A percentile compares a stretch with the other conserved stretches of the same genome.
phyloP scores from a whole-genome alignment of 2,329 filamentous ascomycete species.

The Venturia carpophila region DNA sequence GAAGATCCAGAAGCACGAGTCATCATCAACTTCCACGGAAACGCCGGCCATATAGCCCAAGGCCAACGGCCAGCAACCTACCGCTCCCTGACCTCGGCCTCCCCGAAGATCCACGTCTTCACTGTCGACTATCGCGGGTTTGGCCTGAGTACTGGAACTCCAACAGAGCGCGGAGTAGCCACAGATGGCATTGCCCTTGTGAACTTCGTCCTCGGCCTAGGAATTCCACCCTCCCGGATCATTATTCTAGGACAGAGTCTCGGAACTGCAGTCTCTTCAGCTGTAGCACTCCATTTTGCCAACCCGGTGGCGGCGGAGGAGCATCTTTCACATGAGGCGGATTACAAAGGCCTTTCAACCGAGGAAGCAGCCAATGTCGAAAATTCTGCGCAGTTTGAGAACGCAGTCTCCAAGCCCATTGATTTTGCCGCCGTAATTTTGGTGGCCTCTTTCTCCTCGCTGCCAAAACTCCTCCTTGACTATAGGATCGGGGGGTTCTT shows the following conservation, averaged over 20 bases:
- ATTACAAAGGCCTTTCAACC: not conserved
- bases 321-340: not conserved
- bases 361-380: not conserved
- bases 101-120: slow-evolving; percentile 66
- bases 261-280: slow-evolving; percentile 75
- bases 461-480: slow-evolving; percentile 64
- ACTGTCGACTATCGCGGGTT: slow-evolving; percentile 88
- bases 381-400: not conserved
- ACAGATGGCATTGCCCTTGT: slow-evolving; percentile 67
- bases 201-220: slow-evolving; percentile 60
- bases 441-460: slow-evolving; percentile 68
- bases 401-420: slow-evolving; percentile 24
- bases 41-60: slow-evolving; percentile 80
- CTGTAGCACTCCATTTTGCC: slow-evolving; percentile 63
- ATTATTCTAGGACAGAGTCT: slow-evolving; percentile 80
- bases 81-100: slow-evolving; percentile 65
- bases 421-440: slow-evolving; percentile 76
- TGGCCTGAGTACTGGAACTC: slow-evolving; percentile 69
- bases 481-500: slow-evolving; percentile 74
- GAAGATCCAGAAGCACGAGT: slow-evolving; percentile 44
- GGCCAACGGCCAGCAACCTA: slow-evolving; percentile 69
- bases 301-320: not conserved
- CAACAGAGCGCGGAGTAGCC: slow-evolving; percentile 73
- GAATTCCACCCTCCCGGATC: slow-evolving; percentile 62
- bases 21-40: slow-evolving; percentile 47